Base-by-base conservation (phyloP, 2,329 filamentous ascomycete genomes). In the Botrytis elliptica region DNA sequence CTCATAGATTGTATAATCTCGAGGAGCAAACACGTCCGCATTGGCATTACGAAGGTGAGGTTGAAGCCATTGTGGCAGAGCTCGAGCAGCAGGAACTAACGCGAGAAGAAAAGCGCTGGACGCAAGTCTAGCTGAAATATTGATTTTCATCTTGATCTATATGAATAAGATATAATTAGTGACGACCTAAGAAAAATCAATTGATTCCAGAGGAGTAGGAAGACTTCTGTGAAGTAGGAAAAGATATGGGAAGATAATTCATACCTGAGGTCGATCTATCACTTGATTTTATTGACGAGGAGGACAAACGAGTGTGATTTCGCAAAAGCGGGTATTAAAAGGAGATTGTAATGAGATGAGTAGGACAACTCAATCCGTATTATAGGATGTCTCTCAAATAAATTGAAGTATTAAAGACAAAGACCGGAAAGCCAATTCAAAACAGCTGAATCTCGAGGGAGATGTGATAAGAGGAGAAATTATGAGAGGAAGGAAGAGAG, bases 71-170 rank as follows among this genome's bases (percentile, higher is more conserved):
- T 73, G 72, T 16, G 79, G 78, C 20, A 79, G 65, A 65, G 77
- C 79, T 1, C 74, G 49, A 36, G 73, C 67, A 14, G 55, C 73
- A 65, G 79, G 77, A 38, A 72, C 55, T 49, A 78, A 75, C 16
- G 63, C 63, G 55, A 79, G 70, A 33, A 79, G 66, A 38, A 78
- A 42, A 3, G 70, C 72, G 9, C 69, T 74, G 42, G 76, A 77
- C 62, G 70, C 72, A 18, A 79, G 69, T 73, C 75, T 70, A 66
- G 72, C 40, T 52, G 72, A 63, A 46, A 75, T 36, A 20, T 73
- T 69, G 72, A 72, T 42, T 75, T 75, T 80, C 79, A 80, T 80
- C 40, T 76, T 80, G 76, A 75, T 52, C 77, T 79, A 49, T 52
- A 36, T 64, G n/a, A 49, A 46, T 4, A 29, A 29, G 64, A 33